Conservation (phyloP, 331 rosid species). For the Quercus phellos region DNA sequence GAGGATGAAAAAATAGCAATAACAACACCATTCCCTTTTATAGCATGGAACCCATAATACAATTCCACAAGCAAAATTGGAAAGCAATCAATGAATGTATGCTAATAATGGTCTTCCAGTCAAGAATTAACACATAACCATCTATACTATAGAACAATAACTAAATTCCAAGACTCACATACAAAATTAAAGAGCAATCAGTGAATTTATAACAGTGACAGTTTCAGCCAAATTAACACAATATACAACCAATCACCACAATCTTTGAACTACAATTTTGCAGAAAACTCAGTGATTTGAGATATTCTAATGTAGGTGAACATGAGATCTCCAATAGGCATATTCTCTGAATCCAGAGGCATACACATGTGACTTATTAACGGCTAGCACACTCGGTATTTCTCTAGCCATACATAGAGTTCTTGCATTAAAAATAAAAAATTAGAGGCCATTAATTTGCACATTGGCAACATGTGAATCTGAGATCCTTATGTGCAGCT, state of each 20-base stretch:
- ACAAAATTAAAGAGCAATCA: background rate
- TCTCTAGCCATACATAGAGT: background rate
- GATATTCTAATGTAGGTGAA: background rate
- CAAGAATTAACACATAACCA: background rate
- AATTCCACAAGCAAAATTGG: background rate
- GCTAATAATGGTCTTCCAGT: background rate
- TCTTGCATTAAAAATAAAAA: background rate
- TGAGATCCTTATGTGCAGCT: background rate
- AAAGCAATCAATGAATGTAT: background rate
- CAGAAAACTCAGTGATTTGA: background rate
- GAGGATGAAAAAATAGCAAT: conserved; percentile 18
- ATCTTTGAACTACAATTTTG: background rate
- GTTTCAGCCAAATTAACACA: background rate
- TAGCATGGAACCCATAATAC: background rate
- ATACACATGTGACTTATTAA: background rate
- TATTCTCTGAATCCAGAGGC: background rate
- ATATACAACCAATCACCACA: background rate
- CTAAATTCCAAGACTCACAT: background rate
- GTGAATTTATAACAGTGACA: too few species aligned
- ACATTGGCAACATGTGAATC: background rate
- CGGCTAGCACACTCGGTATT: background rate
- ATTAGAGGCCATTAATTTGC: background rate
- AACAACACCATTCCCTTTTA: background rate
- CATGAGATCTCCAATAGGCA: background rate
- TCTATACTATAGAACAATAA: background rate